These are phyloP conservation scores for Leucoagaricus sp. DNA, from an alignment of 1,284 basidiomycete species.

Conservation along the genomic window DNA sequence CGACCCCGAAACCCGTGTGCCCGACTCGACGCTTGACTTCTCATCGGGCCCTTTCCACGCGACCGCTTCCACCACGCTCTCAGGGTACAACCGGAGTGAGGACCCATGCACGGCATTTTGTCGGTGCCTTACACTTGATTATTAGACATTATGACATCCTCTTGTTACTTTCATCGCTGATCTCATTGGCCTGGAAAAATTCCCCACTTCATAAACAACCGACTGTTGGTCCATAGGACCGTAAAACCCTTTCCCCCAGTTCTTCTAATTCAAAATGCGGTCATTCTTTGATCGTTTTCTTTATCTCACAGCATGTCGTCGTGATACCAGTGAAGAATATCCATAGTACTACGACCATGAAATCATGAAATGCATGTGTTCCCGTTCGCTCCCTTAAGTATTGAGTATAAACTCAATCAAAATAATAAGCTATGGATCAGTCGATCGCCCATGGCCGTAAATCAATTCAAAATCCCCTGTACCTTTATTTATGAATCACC, in stretches of 20 bases:
- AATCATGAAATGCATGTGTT: background rate
- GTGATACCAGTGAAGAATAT: background rate
- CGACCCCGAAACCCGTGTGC: no score
- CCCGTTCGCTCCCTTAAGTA: background rate
- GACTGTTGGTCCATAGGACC: background rate
- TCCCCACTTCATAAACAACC: background rate
- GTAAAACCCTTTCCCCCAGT: background rate
- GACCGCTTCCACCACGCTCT: background rate
- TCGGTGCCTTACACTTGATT: background rate
- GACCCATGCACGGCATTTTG: background rate
- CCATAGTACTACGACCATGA: background rate
- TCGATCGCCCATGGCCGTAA: background rate
- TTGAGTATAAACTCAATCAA: background rate
- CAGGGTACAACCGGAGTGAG: background rate
- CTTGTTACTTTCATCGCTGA: conserved; percentile 4
- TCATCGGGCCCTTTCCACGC: background rate
- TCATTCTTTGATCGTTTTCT: background rate
- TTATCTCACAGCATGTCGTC: background rate
- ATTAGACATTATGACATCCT: background rate
- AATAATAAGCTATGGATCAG: background rate
- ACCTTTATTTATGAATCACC: background rate
- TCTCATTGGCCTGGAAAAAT: conserved; percentile 1
- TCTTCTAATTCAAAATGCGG: background rate
- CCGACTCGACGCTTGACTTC: no score
- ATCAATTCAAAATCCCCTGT: background rate